Evolutionary conservation across 495 filamentous ascomycete species (phyloP), one percentile per base, ranked within the genome.

Genomic region (Penicillium verhagenii): DNA sequence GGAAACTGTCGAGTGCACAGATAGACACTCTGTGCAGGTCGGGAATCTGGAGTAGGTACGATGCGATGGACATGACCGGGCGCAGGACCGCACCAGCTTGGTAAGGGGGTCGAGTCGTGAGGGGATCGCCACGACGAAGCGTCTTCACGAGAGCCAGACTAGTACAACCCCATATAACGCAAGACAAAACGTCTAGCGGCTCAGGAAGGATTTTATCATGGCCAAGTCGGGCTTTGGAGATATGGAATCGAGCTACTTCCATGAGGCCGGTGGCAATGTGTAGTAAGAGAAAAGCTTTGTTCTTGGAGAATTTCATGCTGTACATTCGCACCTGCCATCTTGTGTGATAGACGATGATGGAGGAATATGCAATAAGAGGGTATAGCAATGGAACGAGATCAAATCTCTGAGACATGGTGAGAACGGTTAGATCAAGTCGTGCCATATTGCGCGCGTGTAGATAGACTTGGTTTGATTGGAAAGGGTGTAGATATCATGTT

Each of bases 101-200:
- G 18, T 46, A 46, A 46, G 21, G 21, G 9, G 43, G 43, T 25
- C 43, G 43, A 20, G 43, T 46, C 4, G 43, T 46, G 7, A 4
- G 43, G 9, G 43, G 43, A 26, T 46, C 43, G 25, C 43, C 43
- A 26, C 43, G 43, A 16, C 43, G 43, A 21, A 46, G 43, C 4
- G 43, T 46, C 43, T 37, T 53, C 28, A 53, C 51, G 4, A 53
- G 51, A 1, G 21, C 19, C 11, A 53, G n/a, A 28, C 51, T 53
- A 5, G 51, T 26, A n/a, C 39, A 53, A 9, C 7, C 11, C 51
- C 51, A 53, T 2, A 53, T 18, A 7, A 53, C 21, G 8, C 39
- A 53, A 18, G 51, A 53, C 3, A 53, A 14, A 14, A 53, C 51
- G 13, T 46, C 40, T 8, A 38, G 2, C 7, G 10, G 4, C 4